Percentiles rank a stretch among this genome's conserved stretches.
Evolutionary conservation across 1,284 basidiomycete genomes (phyloP).

Genomic region (Microbotryum saponariae): DNA sequence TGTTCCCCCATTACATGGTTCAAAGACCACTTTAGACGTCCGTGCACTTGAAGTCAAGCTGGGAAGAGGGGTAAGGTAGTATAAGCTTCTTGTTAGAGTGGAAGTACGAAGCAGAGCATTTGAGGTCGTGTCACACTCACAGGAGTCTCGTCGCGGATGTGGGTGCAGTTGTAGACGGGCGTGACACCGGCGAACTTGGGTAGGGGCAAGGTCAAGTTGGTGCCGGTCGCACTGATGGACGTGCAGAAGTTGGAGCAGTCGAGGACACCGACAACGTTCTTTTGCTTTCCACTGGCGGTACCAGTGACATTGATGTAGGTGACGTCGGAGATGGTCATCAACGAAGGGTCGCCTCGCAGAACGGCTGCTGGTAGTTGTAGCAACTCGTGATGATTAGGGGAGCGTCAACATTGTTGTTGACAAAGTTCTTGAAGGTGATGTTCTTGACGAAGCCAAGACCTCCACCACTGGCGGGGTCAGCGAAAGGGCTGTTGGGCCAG

Average conservation of each 20-base stretch:
- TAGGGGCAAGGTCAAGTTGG: slow-evolving; percentile 13
- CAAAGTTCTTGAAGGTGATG: slow-evolving; percentile 31
- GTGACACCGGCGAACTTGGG: too few relatives aligned
- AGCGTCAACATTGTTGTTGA: slow-evolving; percentile 48
- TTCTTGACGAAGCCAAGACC: slow-evolving; percentile 56
- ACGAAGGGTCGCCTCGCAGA: slow-evolving; percentile 51
- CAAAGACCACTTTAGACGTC: too few relatives aligned
- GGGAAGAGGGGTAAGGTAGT: too few relatives aligned
- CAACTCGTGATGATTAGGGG: slow-evolving; percentile 54
- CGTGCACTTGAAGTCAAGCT: too few relatives aligned
- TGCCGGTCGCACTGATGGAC: slow-evolving; percentile 46
- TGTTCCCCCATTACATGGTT: too few relatives aligned
- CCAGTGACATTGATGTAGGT: slow-evolving; percentile 50
- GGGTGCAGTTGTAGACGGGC: too few relatives aligned
- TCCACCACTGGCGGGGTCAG: slow-evolving; percentile 45
- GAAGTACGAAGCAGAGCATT: too few relatives aligned
- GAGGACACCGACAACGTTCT: slow-evolving; percentile 51
- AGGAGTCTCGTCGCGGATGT: too few relatives aligned
- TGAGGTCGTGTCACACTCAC: too few relatives aligned
- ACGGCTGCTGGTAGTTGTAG: slow-evolving; percentile 45
- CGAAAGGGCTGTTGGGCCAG: slow-evolving; percentile 38
- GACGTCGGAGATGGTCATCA: slow-evolving; percentile 47
- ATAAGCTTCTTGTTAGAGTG: too few relatives aligned
- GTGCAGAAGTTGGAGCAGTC: slow-evolving; percentile 49
- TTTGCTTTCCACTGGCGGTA: slow-evolving; percentile 48